Percentiles rank a stretch among this genome's conserved stretches.
Conservation (phyloP, 441 rosid species). For the Breynia disticha region DNA sequence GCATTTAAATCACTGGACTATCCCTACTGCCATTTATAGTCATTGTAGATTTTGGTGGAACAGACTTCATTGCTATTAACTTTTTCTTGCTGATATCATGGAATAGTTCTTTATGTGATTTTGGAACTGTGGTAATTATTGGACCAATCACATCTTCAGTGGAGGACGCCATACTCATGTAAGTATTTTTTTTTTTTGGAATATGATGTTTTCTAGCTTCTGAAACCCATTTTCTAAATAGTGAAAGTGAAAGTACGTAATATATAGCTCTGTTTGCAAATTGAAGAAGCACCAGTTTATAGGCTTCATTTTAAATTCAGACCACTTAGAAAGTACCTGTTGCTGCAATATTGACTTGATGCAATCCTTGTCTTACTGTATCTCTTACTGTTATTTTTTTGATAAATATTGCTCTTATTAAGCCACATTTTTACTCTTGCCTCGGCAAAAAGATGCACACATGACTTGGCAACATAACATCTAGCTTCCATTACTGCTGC, state of each 20-base stretch:
- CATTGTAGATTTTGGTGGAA: not conserved
- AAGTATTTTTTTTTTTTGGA: constrained; percentile 21
- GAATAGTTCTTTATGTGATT: constrained; percentile 46
- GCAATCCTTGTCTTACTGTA: no score
- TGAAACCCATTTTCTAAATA: not conserved
- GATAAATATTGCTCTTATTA: no score
- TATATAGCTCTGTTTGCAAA: no score
- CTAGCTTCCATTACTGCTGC: no score
- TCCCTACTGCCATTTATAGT: not conserved
- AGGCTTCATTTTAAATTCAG: not conserved
- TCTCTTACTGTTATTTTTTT: no score
- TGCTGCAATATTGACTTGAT: not conserved
- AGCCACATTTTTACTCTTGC: no score
- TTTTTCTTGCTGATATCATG: constrained; percentile 7
- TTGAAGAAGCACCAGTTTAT: no score
- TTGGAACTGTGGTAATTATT: constrained; percentile 67
- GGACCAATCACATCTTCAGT: constrained; percentile 77
- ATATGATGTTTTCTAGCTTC: not conserved
- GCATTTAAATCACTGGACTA: not conserved
- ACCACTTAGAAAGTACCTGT: not conserved
- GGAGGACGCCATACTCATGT: constrained; percentile 74
- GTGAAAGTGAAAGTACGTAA: no score
- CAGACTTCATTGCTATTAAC: not conserved
- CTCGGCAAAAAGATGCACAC: no score
- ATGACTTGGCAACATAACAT: no score